Conservation (phyloP, 164 flowering plant genomes). For the Berberis vulgaris region DNA sequence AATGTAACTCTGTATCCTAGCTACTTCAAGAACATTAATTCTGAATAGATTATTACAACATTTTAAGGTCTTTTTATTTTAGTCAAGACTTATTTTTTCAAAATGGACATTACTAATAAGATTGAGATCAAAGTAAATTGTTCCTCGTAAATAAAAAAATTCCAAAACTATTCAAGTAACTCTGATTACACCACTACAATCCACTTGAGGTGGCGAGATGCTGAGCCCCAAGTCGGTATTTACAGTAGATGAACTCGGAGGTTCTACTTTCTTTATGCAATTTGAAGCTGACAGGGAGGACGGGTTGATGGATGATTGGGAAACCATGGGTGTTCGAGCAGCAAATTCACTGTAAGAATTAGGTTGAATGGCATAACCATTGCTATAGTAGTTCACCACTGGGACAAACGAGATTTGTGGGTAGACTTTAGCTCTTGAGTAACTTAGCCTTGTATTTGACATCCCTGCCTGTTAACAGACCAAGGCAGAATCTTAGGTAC, state of each 20-base stretch:
- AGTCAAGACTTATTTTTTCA: too few relatives aligned
- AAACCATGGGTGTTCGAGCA: background rate
- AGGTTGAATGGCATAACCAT: background rate
- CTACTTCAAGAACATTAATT: too few relatives aligned
- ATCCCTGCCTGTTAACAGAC: constrained; percentile 1
- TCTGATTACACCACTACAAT: constrained; percentile 9
- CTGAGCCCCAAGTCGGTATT: constrained; percentile 15
- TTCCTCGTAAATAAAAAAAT: too few relatives aligned
- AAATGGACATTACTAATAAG: too few relatives aligned
- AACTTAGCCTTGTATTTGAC: background rate
- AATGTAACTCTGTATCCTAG: too few relatives aligned
- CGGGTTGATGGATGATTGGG: background rate
- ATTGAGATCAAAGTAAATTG: too few relatives aligned
- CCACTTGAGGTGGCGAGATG: constrained; percentile 11
- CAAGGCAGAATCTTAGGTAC: background rate
- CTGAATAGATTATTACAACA: too few relatives aligned
- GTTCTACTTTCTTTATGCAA: too few relatives aligned
- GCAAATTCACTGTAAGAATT: background rate
- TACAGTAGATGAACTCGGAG: background rate
- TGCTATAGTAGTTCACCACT: background rate
- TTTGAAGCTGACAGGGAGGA: background rate
- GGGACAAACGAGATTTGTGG: constrained; percentile 7
- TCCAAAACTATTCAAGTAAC: constrained; percentile 9
- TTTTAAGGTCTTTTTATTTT: too few relatives aligned
- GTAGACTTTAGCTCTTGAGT: background rate